phyloP scores from a whole-genome alignment of 2,329 filamentous ascomycete species.

The Colletotrichum chrysophilum region DNA sequence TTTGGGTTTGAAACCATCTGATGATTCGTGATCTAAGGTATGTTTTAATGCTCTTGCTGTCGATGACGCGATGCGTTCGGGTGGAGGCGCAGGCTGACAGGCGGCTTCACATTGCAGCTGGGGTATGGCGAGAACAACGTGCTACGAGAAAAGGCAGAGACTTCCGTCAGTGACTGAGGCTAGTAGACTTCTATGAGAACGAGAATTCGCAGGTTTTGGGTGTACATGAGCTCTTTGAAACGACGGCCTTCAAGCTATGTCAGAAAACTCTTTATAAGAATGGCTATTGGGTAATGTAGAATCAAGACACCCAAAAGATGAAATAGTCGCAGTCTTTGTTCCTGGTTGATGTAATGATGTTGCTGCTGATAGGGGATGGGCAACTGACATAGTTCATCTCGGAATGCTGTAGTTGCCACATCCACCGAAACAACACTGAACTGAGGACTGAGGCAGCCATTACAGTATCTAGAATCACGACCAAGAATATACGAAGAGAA shows the following conservation, averaged over 20 bases:
- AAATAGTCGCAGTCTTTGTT: no score
- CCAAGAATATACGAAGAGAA: neutral
- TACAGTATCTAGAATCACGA: neutral
- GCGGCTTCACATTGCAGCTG: neutral
- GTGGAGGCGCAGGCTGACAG: neutral
- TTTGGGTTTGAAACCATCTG: neutral
- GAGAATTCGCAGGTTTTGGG: fast-evolving
- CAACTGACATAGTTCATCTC: fast-evolving
- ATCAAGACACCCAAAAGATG: no score
- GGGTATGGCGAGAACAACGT: neutral
- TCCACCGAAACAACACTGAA: fast-evolving
- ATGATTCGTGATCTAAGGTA: neutral
- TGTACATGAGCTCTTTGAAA: no score
- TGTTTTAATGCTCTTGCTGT: neutral
- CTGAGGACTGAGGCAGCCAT: fast-evolving
- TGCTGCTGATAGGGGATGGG: no score
- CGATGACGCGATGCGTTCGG: fast-evolving
- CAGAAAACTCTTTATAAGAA: no score
- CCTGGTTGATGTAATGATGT: no score
- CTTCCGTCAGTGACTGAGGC: fast-evolving
- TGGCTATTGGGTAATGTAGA: no score
- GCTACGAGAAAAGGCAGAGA: fast-evolving
- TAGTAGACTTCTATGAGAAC: fast-evolving
- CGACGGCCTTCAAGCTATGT: no score
- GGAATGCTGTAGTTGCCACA: fast-evolving